Base-by-base conservation (phyloP, 805 yeast species). In the Komagataella populi region DNA sequence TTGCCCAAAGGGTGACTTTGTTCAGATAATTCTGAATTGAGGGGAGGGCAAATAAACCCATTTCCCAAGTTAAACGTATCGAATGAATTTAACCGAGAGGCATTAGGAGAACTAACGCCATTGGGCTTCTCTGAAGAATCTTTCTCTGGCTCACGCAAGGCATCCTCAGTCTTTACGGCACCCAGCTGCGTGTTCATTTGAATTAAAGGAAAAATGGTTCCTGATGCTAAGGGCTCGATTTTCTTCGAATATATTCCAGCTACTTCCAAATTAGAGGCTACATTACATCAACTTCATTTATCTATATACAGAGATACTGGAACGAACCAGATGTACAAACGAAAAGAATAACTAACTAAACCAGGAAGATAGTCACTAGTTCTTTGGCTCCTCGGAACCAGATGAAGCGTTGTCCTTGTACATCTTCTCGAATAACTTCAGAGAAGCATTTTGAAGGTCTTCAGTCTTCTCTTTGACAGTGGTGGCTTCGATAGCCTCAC, bases 391-490 rank as follows among this genome's bases (percentile, higher is more conserved):
- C 50, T 54, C 56, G 12, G 54, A 50, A 7, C 47, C 24, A 18
- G 51, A 46, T 18, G 48, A 18, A 44, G 47, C 30, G 57, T 66
- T 68, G 57, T 66, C 67, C 61, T 68, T 68, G 67, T 68, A 80
- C 68, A 80, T 78, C 74, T 84, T 80, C 70, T 83, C 87, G 65
- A 86, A 84, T 59, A 85, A 76, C 68, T 82, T 81, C 73, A 86
- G 75, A 16, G 91, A 81, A 60, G 83, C 76, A 62, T 72, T 78
- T 72, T 85, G 90, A 67, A 85, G 73, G 63, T 80, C 86, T 57
- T 83, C 88, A 59, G 87, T 80, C 76, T 81, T 78, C 59, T 78
- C 70, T 77, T 83, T 83, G 69, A 86, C 74, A 23, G 16, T 36
- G 55, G 74, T 63, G 52, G 77, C 68, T 58, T 74, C 80, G 58